Base-by-base conservation (phyloP, 495 filamentous ascomycete species). In the Mycothermus thermophilus region DNA sequence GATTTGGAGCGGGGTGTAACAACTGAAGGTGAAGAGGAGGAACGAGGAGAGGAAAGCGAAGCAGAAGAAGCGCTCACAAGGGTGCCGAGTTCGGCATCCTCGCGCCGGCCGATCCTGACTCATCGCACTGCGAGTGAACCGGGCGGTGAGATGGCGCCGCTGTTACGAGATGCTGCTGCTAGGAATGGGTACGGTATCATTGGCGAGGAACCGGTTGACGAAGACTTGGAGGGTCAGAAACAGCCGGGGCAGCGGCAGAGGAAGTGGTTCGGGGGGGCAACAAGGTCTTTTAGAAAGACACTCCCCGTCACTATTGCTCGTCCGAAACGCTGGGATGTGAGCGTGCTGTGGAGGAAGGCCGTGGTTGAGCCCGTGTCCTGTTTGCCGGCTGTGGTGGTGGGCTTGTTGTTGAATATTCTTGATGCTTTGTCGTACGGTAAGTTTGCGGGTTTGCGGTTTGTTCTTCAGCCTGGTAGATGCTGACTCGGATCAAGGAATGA, bases 361-460 rank as follows among this genome's bases (percentile, higher is more conserved):
- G 54, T 90, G 8, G 57, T 80, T 12, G 66, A 79, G 37, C 80
- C 86, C 5, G 51, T 75, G 16, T 68, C 70, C 25, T 75, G 75
- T 31, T 48, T 95, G 9, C 90, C 92, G 1, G 79, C 88, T 5
- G 87, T 96, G 3, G 62, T 92, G 38, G 71, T 97, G 2, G 90
- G 90, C 0, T 64, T 93, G 12, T 64, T 97, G 5, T 67, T 97
- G 12, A 97, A 95, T 46, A 77, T 97, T 27, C 64, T 97, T 17
- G 90, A 97, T 61, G 90, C 85, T 16, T 54, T 97, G 25, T 95
- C 88, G 9, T 97, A 97, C 51, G 90, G 85, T 75, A 52, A 44
- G 57, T 39, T 11, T 26, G 11, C 13, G 16, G 14, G 8, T 16
- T 25, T 25, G 6, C 22, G 22, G 22, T 25, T 25, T 8, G 9